A percentile compares a stretch with the other conserved stretches of the same genome.
Evolutionary conservation across 2,329 filamentous ascomycete genomes (phyloP).

Genomic region (Blumeriella jaapii): DNA sequence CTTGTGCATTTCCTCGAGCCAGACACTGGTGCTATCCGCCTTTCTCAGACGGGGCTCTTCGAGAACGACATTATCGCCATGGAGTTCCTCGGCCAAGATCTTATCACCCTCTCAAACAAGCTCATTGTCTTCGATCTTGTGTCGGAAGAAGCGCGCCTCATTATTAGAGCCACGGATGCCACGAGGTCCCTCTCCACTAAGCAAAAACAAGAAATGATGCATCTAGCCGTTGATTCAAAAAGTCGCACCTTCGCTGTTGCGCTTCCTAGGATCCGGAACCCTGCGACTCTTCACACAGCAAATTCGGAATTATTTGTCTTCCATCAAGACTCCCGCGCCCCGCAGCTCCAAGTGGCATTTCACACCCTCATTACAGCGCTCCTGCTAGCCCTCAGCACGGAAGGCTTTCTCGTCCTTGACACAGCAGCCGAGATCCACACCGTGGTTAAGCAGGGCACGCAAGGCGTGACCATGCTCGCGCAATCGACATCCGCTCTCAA

Average conservation of each 20-base stretch:
- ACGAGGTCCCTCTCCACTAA: constrained; percentile 25
- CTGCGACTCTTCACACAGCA: constrained; percentile 32
- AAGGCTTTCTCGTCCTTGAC: constrained; percentile 67
- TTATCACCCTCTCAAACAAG: constrained; percentile 64
- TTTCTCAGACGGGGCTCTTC: constrained; percentile 57
- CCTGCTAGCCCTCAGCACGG: constrained; percentile 48
- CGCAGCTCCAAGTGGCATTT: constrained; percentile 46
- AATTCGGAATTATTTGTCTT: constrained; percentile 51
- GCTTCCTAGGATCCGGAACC: constrained; percentile 28
- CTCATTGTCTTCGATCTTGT: constrained; percentile 79
- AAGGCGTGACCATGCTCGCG: constrained; percentile 39
- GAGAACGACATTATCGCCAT: constrained; percentile 54
- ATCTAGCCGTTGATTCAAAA: constrained; percentile 58
- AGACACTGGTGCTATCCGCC: constrained; percentile 51
- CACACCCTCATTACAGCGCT: constrained; percentile 53
- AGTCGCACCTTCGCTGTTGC: constrained; percentile 57
- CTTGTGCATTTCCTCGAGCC: constrained; percentile 69
- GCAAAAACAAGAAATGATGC: constrained; percentile 38
- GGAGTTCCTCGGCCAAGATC: constrained; percentile 57
- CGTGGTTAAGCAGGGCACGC: constrained; percentile 45
- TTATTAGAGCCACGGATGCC: constrained; percentile 42
- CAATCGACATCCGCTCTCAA: constrained; percentile 39
- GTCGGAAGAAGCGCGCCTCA: constrained; percentile 59
- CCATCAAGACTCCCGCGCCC: constrained; percentile 44
- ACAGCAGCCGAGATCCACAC: constrained; percentile 62